Percentiles rank a stretch among this genome's conserved stretches.
phyloP scores from a whole-genome alignment of 495 filamentous ascomycete genomes.

The Tuber microsphaerosporum region DNA sequence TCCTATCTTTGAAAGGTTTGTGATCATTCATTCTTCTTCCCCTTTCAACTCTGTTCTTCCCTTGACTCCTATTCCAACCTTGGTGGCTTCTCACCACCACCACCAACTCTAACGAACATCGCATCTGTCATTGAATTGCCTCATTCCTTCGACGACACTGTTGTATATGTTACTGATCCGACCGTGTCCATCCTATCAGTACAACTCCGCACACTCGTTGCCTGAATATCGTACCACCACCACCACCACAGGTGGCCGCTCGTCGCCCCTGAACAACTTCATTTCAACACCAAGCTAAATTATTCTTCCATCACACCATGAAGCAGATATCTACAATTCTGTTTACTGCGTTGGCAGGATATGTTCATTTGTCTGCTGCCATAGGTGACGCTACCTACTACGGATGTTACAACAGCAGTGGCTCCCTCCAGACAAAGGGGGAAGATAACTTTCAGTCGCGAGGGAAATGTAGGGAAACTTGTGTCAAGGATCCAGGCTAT shows the following conservation, averaged over 20 bases:
- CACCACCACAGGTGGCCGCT: constrained; percentile 23
- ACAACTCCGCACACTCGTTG: constrained; percentile 25
- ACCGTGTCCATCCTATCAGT: constrained; percentile 20
- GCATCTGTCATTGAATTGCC: background rate
- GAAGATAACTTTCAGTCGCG: constrained; percentile 24
- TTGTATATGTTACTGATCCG: constrained; percentile 13
- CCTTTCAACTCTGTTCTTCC: constrained; percentile 28
- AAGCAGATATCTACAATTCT: constrained; percentile 34
- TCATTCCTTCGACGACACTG: constrained; percentile 6
- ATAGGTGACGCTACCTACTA: constrained; percentile 23
- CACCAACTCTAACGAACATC: background rate
- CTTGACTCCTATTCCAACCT: constrained; percentile 19
- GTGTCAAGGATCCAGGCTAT: constrained; percentile 25
- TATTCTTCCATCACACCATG: constrained; percentile 15
- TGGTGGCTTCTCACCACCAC: constrained; percentile 14
- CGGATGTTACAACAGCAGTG: constrained; percentile 34
- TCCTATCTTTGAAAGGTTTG: constrained; percentile 25
- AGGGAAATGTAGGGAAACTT: constrained; percentile 30
- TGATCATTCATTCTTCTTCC: constrained; percentile 34
- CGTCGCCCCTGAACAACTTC: background rate
- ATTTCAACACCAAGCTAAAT: background rate
- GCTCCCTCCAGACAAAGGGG: constrained; percentile 20
- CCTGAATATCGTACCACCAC: constrained; percentile 18
- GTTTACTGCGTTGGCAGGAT: constrained; percentile 16
- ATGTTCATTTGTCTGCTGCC: constrained; percentile 22